Percentiles rank a stretch among this genome's conserved stretches.
Evolutionary conservation across 306 rosid genomes (phyloP).

Genomic region (Dalbergia cochinchinensis): DNA sequence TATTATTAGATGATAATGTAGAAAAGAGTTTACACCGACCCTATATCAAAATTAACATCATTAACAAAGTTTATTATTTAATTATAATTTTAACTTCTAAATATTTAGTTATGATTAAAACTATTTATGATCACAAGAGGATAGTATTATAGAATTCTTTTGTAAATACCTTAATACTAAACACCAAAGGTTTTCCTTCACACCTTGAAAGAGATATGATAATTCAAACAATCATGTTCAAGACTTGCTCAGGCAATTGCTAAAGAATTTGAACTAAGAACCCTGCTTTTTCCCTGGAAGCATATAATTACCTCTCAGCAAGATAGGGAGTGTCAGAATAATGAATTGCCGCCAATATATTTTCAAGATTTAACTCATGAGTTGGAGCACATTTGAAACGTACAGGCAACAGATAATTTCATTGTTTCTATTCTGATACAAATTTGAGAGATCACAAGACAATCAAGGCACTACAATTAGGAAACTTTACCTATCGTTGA

Average conservation of each 20-base stretch:
- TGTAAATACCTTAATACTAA: too few relatives aligned
- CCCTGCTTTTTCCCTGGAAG: background rate
- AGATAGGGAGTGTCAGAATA: background rate
- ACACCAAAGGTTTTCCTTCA: too few relatives aligned
- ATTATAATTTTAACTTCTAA: too few relatives aligned
- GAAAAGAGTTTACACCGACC: too few relatives aligned
- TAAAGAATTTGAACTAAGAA: slow-evolving; percentile 6
- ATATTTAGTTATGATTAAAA: too few relatives aligned
- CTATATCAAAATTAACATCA: too few relatives aligned
- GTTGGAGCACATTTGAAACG: background rate
- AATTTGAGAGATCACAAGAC: slow-evolving; percentile 25
- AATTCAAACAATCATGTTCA: too few relatives aligned
- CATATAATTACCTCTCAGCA: background rate
- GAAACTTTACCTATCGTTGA: slow-evolving; percentile 39
- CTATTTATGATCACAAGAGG: too few relatives aligned
- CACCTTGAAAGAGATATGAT: too few relatives aligned
- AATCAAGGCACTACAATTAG: slow-evolving; percentile 27
- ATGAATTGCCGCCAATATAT: background rate
- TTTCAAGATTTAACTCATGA: slow-evolving; percentile 18
- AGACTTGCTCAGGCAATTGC: slow-evolving; percentile 7
- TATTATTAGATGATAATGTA: too few relatives aligned
- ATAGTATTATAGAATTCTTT: too few relatives aligned
- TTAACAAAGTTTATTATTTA: too few relatives aligned
- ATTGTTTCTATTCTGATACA: slow-evolving; percentile 38
- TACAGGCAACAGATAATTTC: slow-evolving; percentile 8